Base-by-base conservation (phyloP, 1,284 basidiomycete species). In the Tilletia indica region DNA sequence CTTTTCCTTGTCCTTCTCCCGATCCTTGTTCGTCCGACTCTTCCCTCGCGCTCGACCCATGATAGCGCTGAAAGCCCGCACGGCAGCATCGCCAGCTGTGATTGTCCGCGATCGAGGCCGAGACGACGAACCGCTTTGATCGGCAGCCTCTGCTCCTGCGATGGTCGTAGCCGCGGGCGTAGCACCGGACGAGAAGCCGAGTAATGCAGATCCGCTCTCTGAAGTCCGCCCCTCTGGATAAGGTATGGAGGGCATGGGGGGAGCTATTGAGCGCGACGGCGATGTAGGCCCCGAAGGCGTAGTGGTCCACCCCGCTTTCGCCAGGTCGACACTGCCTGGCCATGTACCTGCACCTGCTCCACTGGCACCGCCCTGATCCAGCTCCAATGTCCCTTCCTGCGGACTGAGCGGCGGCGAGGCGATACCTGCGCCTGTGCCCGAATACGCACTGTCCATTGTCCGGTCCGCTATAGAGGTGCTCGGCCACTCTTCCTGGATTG, bases 31-130 rank as follows among this genome's bases (percentile, higher is more conserved):
- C 19, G 61, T 39, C 39, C 61, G 31, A 36, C 61, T 64, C 61
- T 64, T 64, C 9, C 61, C 61, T 11, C 61, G 61, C 16, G 61
- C 61, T 11, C 61, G 61, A 21, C 34, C 19, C 34, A 64, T n/a
- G 36, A 64, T 9, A 3, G 61, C 61, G 12, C 61, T 38, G 19
- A 64, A 64, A 1, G 61, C 61, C 16, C 61, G 61, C n/a, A n/a
- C 61, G 3, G 61, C 61, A 3, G 61, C 61, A 42, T 64, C 61
- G 36, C 61, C 61, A 14, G 61, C 61, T 34, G 61, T 64, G 36
- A 64, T 64, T 3, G 61, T 64, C 16, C 61, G 31, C 9, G 61
- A 64, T 12, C 61, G 31, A 6, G 61, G 61, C 34, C 61, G 61
- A 34, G 25, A 14, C 38, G 61, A 64, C 31, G n/a, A 12, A 58